Conservation (phyloP, 257 asterid genomes). For the Leonotis leonurus region DNA sequence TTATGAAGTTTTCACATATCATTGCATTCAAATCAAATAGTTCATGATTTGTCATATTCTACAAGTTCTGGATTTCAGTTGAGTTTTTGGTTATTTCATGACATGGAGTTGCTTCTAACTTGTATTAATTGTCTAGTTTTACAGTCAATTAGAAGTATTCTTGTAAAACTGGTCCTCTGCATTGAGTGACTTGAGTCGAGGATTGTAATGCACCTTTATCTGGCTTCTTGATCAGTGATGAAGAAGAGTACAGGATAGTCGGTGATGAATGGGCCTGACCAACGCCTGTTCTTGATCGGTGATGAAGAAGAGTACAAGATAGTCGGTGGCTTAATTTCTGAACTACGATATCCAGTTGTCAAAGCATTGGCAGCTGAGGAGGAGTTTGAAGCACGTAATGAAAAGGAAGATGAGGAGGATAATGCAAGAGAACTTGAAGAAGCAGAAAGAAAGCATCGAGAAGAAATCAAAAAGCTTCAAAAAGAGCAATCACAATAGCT, state of each 20-base stretch:
- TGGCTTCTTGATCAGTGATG: no score
- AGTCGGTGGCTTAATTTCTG: slow-evolving; percentile 88
- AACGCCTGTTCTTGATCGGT: slow-evolving; percentile 80
- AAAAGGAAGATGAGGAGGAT: slow-evolving; percentile 77
- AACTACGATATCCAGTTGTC: slow-evolving; percentile 89
- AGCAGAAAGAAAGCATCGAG: slow-evolving; percentile 60
- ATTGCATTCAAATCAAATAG: not conserved
- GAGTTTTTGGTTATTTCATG: not conserved
- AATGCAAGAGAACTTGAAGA: slow-evolving; percentile 67
- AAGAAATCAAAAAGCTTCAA: slow-evolving; percentile 62
- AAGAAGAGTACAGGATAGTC: no score
- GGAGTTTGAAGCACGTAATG: slow-evolving; percentile 88
- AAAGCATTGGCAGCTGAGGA: slow-evolving; percentile 89
- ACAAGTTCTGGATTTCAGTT: not conserved
- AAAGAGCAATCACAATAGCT: slow-evolving; percentile 30
- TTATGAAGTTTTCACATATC: no score
- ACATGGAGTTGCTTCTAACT: not conserved
- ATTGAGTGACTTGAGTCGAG: not conserved
- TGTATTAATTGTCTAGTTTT: not conserved
- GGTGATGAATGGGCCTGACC: slow-evolving; percentile 89
- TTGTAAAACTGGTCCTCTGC: not conserved
- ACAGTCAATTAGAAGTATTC: not conserved
- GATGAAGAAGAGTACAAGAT: slow-evolving; percentile 85
- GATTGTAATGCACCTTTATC: not conserved
- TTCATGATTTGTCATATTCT: not conserved